Conservation (phyloP, 805 yeast genomes). For the Candida pseudoglaebosa region DNA sequence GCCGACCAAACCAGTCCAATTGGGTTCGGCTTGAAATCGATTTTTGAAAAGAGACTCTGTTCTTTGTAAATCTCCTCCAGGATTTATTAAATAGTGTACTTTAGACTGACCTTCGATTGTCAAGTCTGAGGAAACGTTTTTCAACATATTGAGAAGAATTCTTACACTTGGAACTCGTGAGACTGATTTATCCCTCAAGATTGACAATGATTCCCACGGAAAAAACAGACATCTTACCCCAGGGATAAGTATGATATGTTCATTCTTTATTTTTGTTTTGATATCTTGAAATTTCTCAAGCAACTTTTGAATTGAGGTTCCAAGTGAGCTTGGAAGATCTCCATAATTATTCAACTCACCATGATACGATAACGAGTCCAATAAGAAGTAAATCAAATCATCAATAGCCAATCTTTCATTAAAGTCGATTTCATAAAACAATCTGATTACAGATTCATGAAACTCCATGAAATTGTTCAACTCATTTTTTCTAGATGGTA, state of each 20-base stretch:
- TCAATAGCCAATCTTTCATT: conserved; percentile 41
- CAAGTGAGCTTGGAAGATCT: conserved; percentile 51
- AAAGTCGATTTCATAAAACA: conserved; percentile 16
- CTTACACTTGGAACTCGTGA: conserved; percentile 70
- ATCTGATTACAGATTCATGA: conserved; percentile 16
- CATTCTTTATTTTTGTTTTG: conserved; percentile 9
- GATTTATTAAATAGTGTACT: conserved; percentile 61
- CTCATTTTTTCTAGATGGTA: conserved; percentile 12
- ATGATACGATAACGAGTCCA: conserved; percentile 57
- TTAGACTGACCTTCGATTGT: conserved; percentile 2
- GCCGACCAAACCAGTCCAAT: conserved; percentile 46
- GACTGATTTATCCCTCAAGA: conserved; percentile 50
- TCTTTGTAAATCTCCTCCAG: conserved; percentile 67
- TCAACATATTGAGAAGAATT: conserved; percentile 38
- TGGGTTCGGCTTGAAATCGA: conserved; percentile 10
- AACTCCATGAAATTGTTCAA: conserved; percentile 9
- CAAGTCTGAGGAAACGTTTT: background rate
- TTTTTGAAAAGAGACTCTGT: conserved; percentile 54
- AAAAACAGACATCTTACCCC: conserved; percentile 61
- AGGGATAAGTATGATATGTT: conserved; percentile 68
- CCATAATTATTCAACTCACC: conserved; percentile 66
- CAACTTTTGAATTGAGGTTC: conserved; percentile 47
- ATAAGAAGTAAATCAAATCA: conserved; percentile 58
- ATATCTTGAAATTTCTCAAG: conserved; percentile 24
- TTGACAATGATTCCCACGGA: conserved; percentile 87